Evolutionary conservation across 1,139 yeast species (phyloP), one percentile per base, ranked within the genome.

Genomic region (Sugiyamaella castrensis): DNA sequence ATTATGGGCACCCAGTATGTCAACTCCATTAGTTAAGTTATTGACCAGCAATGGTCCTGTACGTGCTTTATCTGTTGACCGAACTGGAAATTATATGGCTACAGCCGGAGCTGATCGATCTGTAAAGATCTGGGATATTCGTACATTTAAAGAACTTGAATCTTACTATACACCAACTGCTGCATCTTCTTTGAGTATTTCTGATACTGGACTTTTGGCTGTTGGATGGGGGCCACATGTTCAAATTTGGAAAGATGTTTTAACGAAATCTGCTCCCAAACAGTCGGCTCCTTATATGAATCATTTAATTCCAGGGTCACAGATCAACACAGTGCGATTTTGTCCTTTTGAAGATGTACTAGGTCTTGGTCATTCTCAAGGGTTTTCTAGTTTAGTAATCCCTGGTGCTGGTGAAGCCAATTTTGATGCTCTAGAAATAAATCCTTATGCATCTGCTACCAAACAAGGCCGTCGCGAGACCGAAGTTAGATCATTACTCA

Each of bases 391-490:
- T 19, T 62, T 94, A 50, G 85, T 94, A 57, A 78, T 92, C 50
- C 98, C 99, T 34, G 99, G 99, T 35, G 75, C 98, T 44, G 99
- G 98, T 73, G 98, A 94, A 71, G 97, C 98, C 53, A 94, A 94
- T 71, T 91, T 80, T 66, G 99, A 94, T 73, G 91, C 98, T 2
- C 72, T 89, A 63, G 98, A 94, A 69, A 71, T 84, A 61, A 94
- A 94, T 69, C 98, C 98, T 54, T 94, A 77, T 71, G 96, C 88
- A 70, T 80, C 94, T 19, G 83, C 89, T 43, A 65, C 73, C 7
- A 63, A 66, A 44, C 85, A 87, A 66, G 97, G 91, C 70, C 84
- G 98, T 74, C 95, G 92, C 69, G 95, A 92, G 71, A 78, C 80
- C 50, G 98, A 94, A 73, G 96, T 94, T 40, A 81, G 94, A 64